phyloP scores from a whole-genome alignment of 371 early-diverging fungal species.

The Mucor racemosus region DNA sequence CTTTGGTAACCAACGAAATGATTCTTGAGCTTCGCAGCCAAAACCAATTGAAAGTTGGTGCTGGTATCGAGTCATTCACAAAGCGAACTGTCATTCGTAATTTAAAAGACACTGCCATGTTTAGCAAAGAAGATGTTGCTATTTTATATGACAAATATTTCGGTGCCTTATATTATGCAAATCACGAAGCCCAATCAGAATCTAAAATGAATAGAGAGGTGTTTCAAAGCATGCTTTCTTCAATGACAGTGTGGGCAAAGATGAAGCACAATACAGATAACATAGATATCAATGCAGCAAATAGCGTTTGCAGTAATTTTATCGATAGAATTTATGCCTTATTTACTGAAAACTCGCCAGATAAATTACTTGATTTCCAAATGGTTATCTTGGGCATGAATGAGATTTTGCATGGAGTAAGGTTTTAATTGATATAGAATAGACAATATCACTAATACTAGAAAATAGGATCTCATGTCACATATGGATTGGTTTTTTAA shows the following conservation, averaged over 20 bases:
- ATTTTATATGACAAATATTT: conserved; percentile 92
- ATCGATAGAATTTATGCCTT: conserved; percentile 50
- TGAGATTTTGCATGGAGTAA: conserved; percentile 71
- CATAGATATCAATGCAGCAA: conserved; percentile 12
- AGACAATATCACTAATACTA: background rate
- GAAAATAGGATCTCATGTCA: conserved; percentile 65
- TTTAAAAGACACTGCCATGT: conserved; percentile 72
- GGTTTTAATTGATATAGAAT: background rate
- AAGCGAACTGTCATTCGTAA: conserved; percentile 88
- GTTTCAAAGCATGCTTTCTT: conserved; percentile 43
- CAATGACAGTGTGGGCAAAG: conserved; percentile 42
- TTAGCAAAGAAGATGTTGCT: conserved; percentile 85
- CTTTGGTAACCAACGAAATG: conserved; percentile 75
- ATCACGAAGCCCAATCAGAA: conserved; percentile 31
- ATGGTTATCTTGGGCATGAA: conserved; percentile 76
- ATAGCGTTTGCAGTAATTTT: conserved; percentile 32
- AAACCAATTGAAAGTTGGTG: conserved; percentile 91
- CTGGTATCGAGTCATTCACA: conserved; percentile 91
- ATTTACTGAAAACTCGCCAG: conserved; percentile 49
- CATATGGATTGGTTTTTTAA: conserved; percentile 81
- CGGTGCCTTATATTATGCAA: conserved; percentile 78
- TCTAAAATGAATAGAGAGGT: conserved; percentile 39
- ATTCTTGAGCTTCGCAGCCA: conserved; percentile 83
- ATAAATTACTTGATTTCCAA: conserved; percentile 65
- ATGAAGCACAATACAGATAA: conserved; percentile 13